Evolutionary conservation across 2,329 filamentous ascomycete species (phyloP).

Genomic region (Fusarium caatingaense): DNA sequence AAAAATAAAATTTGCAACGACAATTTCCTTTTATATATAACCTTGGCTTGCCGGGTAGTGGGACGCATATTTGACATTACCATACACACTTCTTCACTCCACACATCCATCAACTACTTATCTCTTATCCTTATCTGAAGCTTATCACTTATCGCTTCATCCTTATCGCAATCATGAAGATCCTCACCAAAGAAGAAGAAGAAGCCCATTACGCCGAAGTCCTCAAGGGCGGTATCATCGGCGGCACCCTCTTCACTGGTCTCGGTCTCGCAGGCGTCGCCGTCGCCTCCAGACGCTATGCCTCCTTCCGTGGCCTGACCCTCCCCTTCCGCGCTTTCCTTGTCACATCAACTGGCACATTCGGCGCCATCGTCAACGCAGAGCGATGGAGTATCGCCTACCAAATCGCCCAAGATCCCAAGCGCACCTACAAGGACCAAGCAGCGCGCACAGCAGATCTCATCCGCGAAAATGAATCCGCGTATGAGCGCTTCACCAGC

Average conservation of each 20-base stretch:
- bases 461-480: conserved; percentile 66
- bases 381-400: conserved; percentile 75
- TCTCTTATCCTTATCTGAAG: conserved; percentile 1
- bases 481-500: conserved; percentile 70
- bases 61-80: conserved; percentile 4
- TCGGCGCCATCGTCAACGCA: conserved; percentile 87
- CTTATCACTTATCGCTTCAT: conserved; percentile 5
- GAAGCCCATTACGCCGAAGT: conserved; percentile 84
- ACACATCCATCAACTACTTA: not conserved
- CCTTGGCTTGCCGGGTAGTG: conserved; percentile 11
- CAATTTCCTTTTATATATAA: conserved; percentile 19
- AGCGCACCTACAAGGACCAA: conserved; percentile 72
- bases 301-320: conserved; percentile 82
- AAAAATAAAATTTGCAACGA: conserved; percentile 4
- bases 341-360: conserved; percentile 83
- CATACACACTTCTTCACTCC: not conserved
- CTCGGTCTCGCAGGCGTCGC: conserved; percentile 75
- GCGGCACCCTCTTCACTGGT: conserved; percentile 75
- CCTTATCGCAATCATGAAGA: conserved; percentile 76
- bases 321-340: conserved; percentile 93
- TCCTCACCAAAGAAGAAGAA: conserved; percentile 95
- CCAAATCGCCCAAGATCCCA: conserved; percentile 76
- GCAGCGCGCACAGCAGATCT: conserved; percentile 67
- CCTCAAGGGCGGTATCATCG: conserved; percentile 80
- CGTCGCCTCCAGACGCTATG: conserved; percentile 75